Conservation (phyloP, 345 rosid genomes). For the Kandelia obovata region DNA sequence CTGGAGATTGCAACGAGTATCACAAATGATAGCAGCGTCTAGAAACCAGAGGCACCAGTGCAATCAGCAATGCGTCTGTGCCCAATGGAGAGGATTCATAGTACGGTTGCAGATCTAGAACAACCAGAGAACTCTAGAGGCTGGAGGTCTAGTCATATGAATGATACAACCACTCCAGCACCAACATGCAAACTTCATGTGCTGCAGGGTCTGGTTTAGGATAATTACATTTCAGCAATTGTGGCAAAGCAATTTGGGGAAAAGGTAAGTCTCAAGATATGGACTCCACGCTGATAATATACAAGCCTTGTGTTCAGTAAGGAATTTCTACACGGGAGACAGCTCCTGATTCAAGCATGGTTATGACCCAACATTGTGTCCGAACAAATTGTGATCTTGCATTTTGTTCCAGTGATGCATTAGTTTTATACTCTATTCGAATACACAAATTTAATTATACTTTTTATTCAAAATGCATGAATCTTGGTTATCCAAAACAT, state of each 20-base stretch:
- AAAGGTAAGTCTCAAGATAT: constrained; percentile 10
- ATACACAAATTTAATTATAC: no score
- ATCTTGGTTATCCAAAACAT: no score
- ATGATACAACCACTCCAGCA: constrained; percentile 16
- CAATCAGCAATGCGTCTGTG: constrained; percentile 19
- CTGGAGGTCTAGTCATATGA: constrained; percentile 27
- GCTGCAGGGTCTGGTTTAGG: constrained; percentile 50
- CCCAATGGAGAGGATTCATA: constrained; percentile 40
- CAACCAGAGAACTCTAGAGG: constrained; percentile 32
- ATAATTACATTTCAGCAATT: constrained; percentile 24
- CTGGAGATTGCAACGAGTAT: constrained; percentile 83
- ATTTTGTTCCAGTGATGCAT: no score
- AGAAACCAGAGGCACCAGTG: constrained; percentile 30
- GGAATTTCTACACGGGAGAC: not conserved
- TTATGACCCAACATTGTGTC: not conserved
- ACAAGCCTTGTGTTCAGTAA: not conserved
- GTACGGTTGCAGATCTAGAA: constrained; percentile 35
- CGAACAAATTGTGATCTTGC: not conserved
- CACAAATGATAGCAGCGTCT: constrained; percentile 83
- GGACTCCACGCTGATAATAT: not conserved
- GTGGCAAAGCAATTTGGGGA: constrained; percentile 19
- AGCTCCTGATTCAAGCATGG: not conserved
- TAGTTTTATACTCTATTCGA: no score
- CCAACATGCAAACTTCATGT: constrained; percentile 34
- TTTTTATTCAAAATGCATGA: no score